Conservation (phyloP, 2,329 filamentous ascomycete genomes). For the Aspergillus niger region DNA sequence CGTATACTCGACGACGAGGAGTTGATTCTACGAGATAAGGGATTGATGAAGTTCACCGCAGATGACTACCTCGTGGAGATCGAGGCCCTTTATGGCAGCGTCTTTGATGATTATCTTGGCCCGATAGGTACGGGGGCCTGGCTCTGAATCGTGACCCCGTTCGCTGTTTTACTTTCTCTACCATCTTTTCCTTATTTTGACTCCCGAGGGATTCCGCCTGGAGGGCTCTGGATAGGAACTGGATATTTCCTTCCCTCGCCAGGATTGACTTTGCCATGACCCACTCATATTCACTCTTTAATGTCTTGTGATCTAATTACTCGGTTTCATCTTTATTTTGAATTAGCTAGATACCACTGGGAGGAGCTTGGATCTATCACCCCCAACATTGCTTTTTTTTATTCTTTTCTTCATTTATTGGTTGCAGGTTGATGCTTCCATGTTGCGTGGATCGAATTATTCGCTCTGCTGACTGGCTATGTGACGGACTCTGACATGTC, state of each 20-base stretch:
- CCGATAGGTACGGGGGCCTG: constrained; percentile 39
- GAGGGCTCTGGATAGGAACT: constrained; percentile 22
- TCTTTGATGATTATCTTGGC: constrained; percentile 55
- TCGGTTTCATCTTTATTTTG: constrained; percentile 11
- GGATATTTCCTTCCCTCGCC: constrained; percentile 21
- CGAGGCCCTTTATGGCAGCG: constrained; percentile 64
- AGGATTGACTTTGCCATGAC: constrained; percentile 25
- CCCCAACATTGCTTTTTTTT: constrained; percentile 11
- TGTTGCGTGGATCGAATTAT: background rate
- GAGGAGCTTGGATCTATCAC: constrained; percentile 16
- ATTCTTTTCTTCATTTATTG: constrained; percentile 3
- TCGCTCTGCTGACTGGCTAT: background rate
- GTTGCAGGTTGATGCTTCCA: constrained; percentile 9
- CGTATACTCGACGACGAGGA: constrained; percentile 72
- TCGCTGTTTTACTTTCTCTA: constrained; percentile 12
- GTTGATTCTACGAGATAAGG: constrained; percentile 66
- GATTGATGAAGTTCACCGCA: constrained; percentile 72
- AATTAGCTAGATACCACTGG: constrained; percentile 29
- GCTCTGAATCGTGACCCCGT: constrained; percentile 34
- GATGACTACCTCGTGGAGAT: constrained; percentile 86
- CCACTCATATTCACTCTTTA: constrained; percentile 34
- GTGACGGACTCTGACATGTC: background rate
- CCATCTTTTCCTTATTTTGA: constrained; percentile 22
- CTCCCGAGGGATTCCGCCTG: background rate
- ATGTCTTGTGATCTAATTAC: constrained; percentile 13